Percentiles rank a stretch among this genome's conserved stretches.
Evolutionary conservation across 257 asterid species (phyloP).

Genomic region (Capsicum baccatum): DNA sequence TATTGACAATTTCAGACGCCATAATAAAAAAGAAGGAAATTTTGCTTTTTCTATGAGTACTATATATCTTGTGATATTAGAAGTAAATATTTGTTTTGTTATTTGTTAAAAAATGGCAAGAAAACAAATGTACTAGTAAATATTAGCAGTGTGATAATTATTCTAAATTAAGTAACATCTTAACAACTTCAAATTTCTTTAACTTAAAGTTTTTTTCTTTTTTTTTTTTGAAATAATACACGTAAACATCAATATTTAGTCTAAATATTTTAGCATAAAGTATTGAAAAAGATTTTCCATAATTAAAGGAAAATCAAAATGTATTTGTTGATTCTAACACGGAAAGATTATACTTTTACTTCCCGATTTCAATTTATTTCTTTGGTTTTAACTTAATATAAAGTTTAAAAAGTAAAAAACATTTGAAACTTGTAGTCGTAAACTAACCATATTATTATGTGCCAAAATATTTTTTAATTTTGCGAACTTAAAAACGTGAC

Average conservation of each 20-base stretch:
- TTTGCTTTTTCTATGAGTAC: not conserved
- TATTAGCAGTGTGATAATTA: not conserved
- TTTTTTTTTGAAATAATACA: not conserved
- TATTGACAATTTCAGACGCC: not conserved
- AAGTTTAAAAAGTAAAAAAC: not conserved
- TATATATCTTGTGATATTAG: not conserved
- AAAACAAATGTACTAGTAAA: conserved; percentile 12
- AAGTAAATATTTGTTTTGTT: not conserved
- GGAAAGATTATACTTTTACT: not conserved
- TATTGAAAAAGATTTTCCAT: conserved; percentile 11
- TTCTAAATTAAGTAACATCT: conserved; percentile 10
- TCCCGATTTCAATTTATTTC: not conserved
- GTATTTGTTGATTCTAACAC: not conserved
- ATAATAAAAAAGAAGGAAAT: not conserved
- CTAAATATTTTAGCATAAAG: not conserved
- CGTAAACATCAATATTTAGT: not conserved
- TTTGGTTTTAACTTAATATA: not conserved
- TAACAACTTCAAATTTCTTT: not conserved
- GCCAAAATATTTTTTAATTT: not conserved
- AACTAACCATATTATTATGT: not conserved
- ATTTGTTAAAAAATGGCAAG: not conserved
- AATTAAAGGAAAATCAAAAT: not conserved
- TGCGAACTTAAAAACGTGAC: not conserved
- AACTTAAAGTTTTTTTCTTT: not conserved
- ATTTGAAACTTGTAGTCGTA: not conserved